Evolutionary conservation across 257 asterid species (phyloP), one percentile per base, ranked within the genome.

Genomic region (Primulina tabacum): DNA sequence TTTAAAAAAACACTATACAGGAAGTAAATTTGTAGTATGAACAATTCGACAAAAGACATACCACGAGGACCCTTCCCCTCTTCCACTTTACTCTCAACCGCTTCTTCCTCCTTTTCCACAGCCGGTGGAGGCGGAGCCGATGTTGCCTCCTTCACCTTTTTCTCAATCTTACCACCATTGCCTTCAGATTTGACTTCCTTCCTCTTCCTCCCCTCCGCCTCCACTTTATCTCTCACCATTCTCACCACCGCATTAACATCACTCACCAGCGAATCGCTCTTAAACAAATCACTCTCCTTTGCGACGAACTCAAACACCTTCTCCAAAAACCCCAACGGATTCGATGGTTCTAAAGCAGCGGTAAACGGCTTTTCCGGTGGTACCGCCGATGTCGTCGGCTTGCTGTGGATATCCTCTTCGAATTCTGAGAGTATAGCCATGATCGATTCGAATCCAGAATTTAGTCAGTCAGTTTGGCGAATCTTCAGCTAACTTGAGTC

Each of bases 361-460:
- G 21, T 80, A 77, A 87, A 89, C 58, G 82, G 79, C 87, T 82
- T 90, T 60, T 29, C 62, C 20, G 53, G 30, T 2, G 80, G 0
- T 50, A 78, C 0, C 28, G 71, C 56, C 17, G 89, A 62, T 2
- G 85, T 0, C 24, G 77, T 16, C 0, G 80, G 76, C 63, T 70
- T 69, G 67, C 65, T 73, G 32, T 73, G 78, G 2, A 77, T 79
- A 12, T 76, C 85, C 43, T 87, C 97, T 29, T 82, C 90, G 81
- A 76, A 88, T 0, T 85, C 96, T 10, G 90, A 83, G 32, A 87
- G 92, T 16, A 89, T 87, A 75, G 95, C 96, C 96, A 87, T 89
- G 56, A 20, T n/a, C 33, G 11, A 18, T 20, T 67, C 20, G 37
- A 74, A 75, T 71, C 1, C 75, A 75, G 2, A 16, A 50, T 21